Percentiles rank a stretch among this genome's conserved stretches.
These are phyloP conservation scores for Neurospora sp. DNA, from an alignment of 495 filamentous ascomycete species.

Conservation along the genomic window DNA sequence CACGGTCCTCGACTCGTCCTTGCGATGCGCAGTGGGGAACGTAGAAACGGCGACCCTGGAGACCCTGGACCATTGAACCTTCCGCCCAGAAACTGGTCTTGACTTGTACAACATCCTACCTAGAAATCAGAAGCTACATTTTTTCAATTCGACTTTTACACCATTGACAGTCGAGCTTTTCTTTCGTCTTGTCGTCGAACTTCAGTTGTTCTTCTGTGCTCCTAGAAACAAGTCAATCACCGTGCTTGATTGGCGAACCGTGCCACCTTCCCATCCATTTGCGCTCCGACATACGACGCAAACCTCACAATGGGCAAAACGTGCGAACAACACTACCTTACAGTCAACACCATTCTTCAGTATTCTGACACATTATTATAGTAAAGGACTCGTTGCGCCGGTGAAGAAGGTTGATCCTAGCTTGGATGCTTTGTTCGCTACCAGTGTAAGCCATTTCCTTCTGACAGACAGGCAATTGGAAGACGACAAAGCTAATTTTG, in stretches of 20 bases:
- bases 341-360: not conserved
- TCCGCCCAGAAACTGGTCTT: not conserved
- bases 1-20: slow-evolving; percentile 1
- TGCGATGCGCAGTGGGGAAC: slow-evolving; percentile 1
- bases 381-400: slow-evolving; percentile 26
- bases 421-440: slow-evolving; percentile 69
- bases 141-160: not conserved
- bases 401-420: slow-evolving; percentile 58
- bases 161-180: not conserved
- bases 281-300: not conserved
- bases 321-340: slow-evolving; percentile 4
- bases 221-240: not conserved
- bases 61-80: not conserved
- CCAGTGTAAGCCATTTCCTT: slow-evolving; percentile 57
- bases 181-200: not conserved
- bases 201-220: not conserved
- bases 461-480: not conserved
- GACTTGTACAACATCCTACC: not conserved
- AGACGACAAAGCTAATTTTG: slow-evolving; percentile 9
- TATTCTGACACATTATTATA: slow-evolving; percentile 7
- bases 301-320: slow-evolving; percentile 16
- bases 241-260: not conserved
- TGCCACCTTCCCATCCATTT: not conserved
- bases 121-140: not conserved
- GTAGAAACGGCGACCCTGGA: not conserved